A percentile compares a stretch with the other conserved stretches of the same genome.
phyloP scores from a whole-genome alignment of 2,329 filamentous ascomycete genomes.

The Westerdykella sp. region DNA sequence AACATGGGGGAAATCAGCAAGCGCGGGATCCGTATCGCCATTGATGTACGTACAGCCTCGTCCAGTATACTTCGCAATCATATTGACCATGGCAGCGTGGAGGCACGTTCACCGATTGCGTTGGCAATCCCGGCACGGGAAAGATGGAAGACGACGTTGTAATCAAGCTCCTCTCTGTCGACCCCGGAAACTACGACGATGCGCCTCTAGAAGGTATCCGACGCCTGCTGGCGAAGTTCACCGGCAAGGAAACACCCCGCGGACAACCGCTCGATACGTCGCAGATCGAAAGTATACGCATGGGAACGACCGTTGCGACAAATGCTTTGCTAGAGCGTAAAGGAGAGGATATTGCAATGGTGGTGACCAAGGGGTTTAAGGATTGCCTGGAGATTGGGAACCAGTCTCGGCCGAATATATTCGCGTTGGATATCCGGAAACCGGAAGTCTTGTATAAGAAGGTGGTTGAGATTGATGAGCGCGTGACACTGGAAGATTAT shows the following conservation, averaged over 20 bases:
- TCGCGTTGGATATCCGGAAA: slow-evolving; percentile 80
- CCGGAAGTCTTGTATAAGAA: slow-evolving; percentile 80
- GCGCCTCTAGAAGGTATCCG: slow-evolving; percentile 88
- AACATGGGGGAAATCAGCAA: slow-evolving; percentile 12
- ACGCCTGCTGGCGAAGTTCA: slow-evolving; percentile 74
- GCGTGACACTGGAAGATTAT: slow-evolving; percentile 87
- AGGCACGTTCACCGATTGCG: slow-evolving; percentile 89
- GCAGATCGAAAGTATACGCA: slow-evolving; percentile 82
- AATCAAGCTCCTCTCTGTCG: slow-evolving; percentile 84
- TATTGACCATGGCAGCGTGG: slow-evolving; percentile 51
- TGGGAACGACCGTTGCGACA: slow-evolving; percentile 93
- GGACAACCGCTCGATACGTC: slow-evolving; percentile 75
- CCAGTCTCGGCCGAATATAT: slow-evolving; percentile 82
- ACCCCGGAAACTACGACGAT: slow-evolving; percentile 84
- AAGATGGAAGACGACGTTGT: slow-evolving; percentile 67
- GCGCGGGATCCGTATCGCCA: slow-evolving; percentile 68
- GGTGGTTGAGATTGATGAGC: slow-evolving; percentile 85
- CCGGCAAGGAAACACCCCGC: slow-evolving; percentile 67
- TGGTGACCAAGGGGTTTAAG: slow-evolving; percentile 81
- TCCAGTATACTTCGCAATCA: not conserved
- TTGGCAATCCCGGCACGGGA: slow-evolving; percentile 68
- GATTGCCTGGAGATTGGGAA: slow-evolving; percentile 88
- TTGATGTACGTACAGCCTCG: slow-evolving; percentile 39
- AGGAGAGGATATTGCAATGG: slow-evolving; percentile 79
- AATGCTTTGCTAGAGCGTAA: slow-evolving; percentile 88